Percentiles rank a stretch among this genome's conserved stretches.
These are phyloP conservation scores for Tetradesmus lagerheimii DNA, from an alignment of 139 green algal genomes.

Conservation along the genomic window DNA sequence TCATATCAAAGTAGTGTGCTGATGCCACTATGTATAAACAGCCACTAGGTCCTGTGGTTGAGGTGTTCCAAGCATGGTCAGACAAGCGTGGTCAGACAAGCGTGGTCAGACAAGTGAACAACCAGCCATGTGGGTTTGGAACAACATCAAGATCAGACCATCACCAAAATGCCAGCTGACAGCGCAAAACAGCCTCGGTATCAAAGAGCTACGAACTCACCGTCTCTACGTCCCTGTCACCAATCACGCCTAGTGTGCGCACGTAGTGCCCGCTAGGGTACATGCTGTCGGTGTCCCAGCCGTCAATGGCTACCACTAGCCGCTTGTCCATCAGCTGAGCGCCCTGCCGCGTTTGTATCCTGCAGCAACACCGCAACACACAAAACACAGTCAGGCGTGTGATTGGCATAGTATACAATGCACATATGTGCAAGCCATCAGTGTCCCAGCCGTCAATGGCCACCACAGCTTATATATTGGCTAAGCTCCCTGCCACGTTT, in stretches of 20 bases:
- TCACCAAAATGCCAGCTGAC: too few relatives aligned
- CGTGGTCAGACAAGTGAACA: too few relatives aligned
- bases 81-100: too few relatives aligned
- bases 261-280: constrained; percentile 89
- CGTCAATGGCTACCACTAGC: constrained; percentile 88
- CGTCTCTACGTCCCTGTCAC: constrained; percentile 88
- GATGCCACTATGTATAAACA: too few relatives aligned
- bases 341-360: constrained; percentile 91
- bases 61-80: too few relatives aligned
- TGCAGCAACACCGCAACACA: constrained; percentile 8
- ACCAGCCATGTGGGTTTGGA: too few relatives aligned
- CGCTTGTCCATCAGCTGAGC: constrained; percentile 86
- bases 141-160: too few relatives aligned
- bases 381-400: too few relatives aligned
- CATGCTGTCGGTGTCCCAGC: constrained; percentile 77
- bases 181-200: too few relatives aligned
- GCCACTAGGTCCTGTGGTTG: too few relatives aligned
- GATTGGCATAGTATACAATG: too few relatives aligned
- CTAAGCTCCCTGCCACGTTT: constrained; percentile 84
- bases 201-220: constrained; percentile 56
- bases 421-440: too few relatives aligned
- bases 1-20: not conserved
- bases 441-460: constrained; percentile 84
- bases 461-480: constrained; percentile 90
- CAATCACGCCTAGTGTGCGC: constrained; percentile 84